These are phyloP conservation scores for Tetraselmis striata DNA, from an alignment of 139 green algal species.

Conservation along the genomic window DNA sequence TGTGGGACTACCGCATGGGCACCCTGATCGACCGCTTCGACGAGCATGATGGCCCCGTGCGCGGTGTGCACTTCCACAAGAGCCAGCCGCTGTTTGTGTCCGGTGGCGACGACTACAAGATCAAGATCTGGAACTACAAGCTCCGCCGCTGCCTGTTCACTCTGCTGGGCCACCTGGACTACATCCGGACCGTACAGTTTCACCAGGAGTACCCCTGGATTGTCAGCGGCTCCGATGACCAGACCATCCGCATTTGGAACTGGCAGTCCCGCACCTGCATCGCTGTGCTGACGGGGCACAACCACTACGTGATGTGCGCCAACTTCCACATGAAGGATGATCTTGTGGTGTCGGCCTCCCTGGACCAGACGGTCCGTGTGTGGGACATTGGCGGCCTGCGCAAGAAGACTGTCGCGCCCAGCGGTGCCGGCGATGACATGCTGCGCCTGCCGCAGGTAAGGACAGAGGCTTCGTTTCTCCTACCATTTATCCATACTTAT, in stretches of 20 bases:
- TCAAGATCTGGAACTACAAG: constrained; percentile 99
- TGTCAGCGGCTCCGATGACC: constrained; percentile 91
- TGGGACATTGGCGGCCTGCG: constrained; percentile 96
- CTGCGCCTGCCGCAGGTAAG: constrained; percentile 68
- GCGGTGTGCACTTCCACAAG: constrained; percentile 94
- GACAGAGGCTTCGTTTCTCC: too few relatives aligned
- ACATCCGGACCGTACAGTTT: constrained; percentile 97
- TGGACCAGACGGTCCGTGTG: constrained; percentile 96
- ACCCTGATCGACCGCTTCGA: constrained; percentile 99
- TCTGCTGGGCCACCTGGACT: constrained; percentile 97
- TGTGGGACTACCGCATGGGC: constrained; percentile 99
- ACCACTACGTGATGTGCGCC: constrained; percentile 99
- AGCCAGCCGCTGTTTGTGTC: constrained; percentile 97
- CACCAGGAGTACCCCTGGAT: constrained; percentile 97
- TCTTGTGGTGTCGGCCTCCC: constrained; percentile 81
- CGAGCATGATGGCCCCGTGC: constrained; percentile 97
- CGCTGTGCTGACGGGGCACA: constrained; percentile 97
- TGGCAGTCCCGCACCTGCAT: constrained; percentile 96
- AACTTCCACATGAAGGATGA: constrained; percentile 97
- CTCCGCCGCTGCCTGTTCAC: constrained; percentile 95
- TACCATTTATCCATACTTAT: too few relatives aligned
- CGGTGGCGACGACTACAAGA: constrained; percentile 97
- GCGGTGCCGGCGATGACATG: constrained; percentile 64
- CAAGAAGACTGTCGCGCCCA: constrained; percentile 87
- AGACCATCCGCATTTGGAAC: constrained; percentile 99